Evolutionary conservation across 495 filamentous ascomycete species (phyloP).

Genomic region (Penicillium pancosmium): DNA sequence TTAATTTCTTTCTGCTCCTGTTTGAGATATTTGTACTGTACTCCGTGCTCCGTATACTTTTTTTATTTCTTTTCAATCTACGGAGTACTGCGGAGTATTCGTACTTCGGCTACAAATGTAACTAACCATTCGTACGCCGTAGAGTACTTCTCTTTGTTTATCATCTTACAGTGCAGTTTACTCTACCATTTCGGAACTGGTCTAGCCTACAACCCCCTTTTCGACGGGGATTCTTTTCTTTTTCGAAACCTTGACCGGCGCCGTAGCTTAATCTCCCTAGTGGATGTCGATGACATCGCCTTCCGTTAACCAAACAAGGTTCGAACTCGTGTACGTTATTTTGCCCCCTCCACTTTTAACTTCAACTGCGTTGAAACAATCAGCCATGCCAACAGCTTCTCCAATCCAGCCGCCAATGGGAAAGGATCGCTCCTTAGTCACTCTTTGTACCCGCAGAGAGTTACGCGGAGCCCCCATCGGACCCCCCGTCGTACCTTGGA

Average conservation of each 20-base stretch:
- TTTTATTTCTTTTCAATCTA: no score
- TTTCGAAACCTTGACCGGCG: constrained; percentile 13
- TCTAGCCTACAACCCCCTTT: constrained; percentile 8
- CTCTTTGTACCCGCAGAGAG: constrained; percentile 1
- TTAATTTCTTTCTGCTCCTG: not conserved
- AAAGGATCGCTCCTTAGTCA: not conserved
- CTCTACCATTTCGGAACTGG: constrained; percentile 5
- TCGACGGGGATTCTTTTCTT: constrained; percentile 11
- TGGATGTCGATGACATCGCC: constrained; percentile 19
- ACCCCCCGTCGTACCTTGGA: constrained; percentile 20
- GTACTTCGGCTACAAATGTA: no score
- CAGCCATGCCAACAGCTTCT: not conserved
- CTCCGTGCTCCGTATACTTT: no score
- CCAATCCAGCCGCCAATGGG: constrained; percentile 1
- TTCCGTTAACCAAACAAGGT: not conserved
- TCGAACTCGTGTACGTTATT: constrained; percentile 1
- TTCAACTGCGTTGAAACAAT: not conserved
- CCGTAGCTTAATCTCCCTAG: constrained; percentile 25
- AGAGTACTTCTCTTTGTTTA: not conserved
- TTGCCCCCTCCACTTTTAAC: not conserved
- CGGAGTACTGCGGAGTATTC: no score
- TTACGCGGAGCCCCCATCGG: constrained; percentile 5
- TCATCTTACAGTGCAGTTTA: not conserved
- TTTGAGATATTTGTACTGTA: no score
- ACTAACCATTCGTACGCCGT: no score